A percentile compares a stretch with the other conserved stretches of the same genome.
phyloP scores from a whole-genome alignment of 805 yeast species.

The Candida coleopterorum region DNA sequence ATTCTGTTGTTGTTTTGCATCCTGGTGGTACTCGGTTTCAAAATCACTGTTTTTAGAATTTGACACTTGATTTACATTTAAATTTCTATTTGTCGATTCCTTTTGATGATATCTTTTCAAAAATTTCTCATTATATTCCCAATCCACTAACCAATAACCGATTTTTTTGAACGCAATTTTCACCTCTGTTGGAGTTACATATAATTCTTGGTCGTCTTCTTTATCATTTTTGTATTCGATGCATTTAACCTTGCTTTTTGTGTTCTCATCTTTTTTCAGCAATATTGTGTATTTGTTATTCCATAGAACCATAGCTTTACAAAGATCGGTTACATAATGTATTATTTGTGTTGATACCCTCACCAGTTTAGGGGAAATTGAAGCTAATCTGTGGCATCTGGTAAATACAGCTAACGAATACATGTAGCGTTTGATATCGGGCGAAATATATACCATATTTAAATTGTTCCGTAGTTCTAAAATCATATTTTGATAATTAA shows the following conservation, averaged over 20 bases:
- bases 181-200: constrained; percentile 34
- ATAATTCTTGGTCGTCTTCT: constrained; percentile 12
- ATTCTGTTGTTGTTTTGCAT: not conserved
- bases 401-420: constrained; percentile 33
- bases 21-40: no score
- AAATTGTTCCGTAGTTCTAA: constrained; percentile 7
- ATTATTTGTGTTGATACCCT: constrained; percentile 30
- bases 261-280: not conserved
- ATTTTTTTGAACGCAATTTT: constrained; percentile 35
- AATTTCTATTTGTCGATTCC: not conserved
- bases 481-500: constrained; percentile 1
- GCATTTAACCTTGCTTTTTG: not conserved
- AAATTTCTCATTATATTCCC: constrained; percentile 28
- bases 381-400: constrained; percentile 34
- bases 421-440: constrained; percentile 33
- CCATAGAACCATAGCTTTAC: constrained; percentile 25
- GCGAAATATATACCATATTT: constrained; percentile 22
- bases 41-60: no score
- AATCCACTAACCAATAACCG: constrained; percentile 41
- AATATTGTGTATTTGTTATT: constrained; percentile 4
- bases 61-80: not conserved
- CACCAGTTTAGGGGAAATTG: constrained; percentile 33
- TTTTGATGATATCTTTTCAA: not conserved
- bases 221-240: not conserved
- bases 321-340: constrained; percentile 23